Conservation (phyloP, 208 protist genomes). For the Trypanosoma vivax region DNA sequence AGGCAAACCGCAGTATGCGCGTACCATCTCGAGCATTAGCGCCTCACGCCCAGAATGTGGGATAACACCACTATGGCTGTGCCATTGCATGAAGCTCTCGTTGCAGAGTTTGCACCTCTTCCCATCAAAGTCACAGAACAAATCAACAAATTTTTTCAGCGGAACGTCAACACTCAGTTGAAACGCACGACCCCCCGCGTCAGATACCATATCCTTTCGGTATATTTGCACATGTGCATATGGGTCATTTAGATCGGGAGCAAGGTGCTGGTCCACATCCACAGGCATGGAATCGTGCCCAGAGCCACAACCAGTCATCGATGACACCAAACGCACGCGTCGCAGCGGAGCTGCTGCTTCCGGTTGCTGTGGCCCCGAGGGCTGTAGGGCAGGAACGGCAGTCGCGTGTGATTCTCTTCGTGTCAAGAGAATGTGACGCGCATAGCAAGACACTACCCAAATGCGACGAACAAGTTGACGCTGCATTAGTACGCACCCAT, state of each 20-base stretch:
- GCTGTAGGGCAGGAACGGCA: no score
- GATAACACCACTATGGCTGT: conserved; percentile 48
- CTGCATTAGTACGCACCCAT: no score
- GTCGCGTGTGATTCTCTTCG: no score
- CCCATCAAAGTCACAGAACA: conserved; percentile 73
- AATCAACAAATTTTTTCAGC: conserved; percentile 56
- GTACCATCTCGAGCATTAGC: conserved; percentile 73
- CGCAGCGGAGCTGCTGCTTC: background rate
- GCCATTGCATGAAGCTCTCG: conserved; percentile 74
- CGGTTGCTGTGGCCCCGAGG: background rate
- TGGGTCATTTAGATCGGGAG: conserved; percentile 25
- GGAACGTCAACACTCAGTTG: conserved; percentile 57
- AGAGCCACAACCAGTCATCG: background rate
- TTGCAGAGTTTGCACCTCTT: conserved; percentile 86
- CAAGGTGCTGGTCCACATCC: conserved; percentile 3
- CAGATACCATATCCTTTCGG: conserved; percentile 56
- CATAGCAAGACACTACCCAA: no score
- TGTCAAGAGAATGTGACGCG: no score
- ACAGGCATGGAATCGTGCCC: conserved; percentile 1
- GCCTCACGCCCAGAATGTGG: conserved; percentile 69
- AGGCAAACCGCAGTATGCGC: conserved; percentile 73
- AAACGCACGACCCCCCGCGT: conserved; percentile 11
- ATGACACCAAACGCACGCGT: conserved; percentile 18
- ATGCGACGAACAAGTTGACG: no score
- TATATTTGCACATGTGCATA: conserved; percentile 42